Base-by-base conservation (phyloP, 306 rosid genomes). In the Fragaria nilgerrensis region DNA sequence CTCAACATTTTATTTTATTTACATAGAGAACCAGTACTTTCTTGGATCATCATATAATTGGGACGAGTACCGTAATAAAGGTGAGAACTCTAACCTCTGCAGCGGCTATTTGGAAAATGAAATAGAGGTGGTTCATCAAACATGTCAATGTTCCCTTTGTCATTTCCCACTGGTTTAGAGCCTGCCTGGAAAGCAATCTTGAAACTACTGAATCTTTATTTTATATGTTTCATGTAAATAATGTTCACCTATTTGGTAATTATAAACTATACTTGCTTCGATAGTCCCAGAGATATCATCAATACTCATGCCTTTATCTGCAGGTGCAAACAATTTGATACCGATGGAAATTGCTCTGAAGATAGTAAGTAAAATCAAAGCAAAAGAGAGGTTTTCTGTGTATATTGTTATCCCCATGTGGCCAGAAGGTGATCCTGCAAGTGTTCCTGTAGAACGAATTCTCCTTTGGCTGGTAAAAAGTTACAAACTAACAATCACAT, bases 401-500 rank as follows among this genome's bases (percentile, higher is more conserved):
- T 93, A 93, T 15, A 85, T 93, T 62, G 84, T 89, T 17, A 82
- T 93, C 77, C 97, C 96, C 32, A 93, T 93, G 97, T 93, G 96
- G 92, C 97, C 97, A 59, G 96, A 93, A 85, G 97, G 97, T 78
- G 85, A 68, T 61, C 97, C 97, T 27, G 83, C 89, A 44, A 81
- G 92, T 76, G 73, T 58, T 45, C 25, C 91, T 39, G 79, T 78
- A 77, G 92, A 93, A 75, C 50, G 92, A 75, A 93, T 93, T 80
- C 96, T 93, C 75, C 86, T 82, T 82, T 93, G 97, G 97, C 97
- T n/a, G n/a, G n/a, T n/a, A n/a, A n/a, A n/a, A n/a, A n/a, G n/a
- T n/a, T n/a, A n/a, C n/a, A n/a, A n/a, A n/a, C n/a, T n/a, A n/a
- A n/a, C n/a, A n/a, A n/a, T n/a, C n/a, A n/a, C n/a, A n/a, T n/a